These are phyloP conservation scores for Sutorius eximius DNA, from an alignment of 1,284 basidiomycete genomes.

Conservation along the genomic window DNA sequence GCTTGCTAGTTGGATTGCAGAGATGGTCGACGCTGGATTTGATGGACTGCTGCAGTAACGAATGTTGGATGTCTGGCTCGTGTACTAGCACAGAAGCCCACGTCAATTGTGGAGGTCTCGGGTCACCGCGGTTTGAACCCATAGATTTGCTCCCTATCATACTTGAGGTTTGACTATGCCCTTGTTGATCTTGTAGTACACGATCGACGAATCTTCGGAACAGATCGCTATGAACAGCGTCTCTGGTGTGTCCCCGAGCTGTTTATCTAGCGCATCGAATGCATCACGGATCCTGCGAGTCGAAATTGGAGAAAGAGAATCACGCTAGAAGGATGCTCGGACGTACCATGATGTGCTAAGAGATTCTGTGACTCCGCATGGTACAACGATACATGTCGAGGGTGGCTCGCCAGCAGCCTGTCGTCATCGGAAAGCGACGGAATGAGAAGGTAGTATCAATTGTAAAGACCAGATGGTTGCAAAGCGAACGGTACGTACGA, in stretches of 20 bases:
- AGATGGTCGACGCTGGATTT: conserved; percentile 68
- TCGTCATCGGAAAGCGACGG: neutral
- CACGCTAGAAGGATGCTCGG: conserved; percentile 12
- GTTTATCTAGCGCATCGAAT: conserved; percentile 46
- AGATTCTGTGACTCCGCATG: conserved; percentile 65
- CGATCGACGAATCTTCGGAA: conserved; percentile 74
- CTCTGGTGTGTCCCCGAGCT: conserved; percentile 27
- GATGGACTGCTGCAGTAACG: conserved; percentile 30
- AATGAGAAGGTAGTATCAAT: neutral
- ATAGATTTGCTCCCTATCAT: conserved; percentile 26
- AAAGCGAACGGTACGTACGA: conserved; percentile 40
- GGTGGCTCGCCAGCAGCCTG: conserved; percentile 24
- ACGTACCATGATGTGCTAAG: conserved; percentile 52
- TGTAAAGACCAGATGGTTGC: neutral
- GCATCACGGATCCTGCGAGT: conserved; percentile 53
- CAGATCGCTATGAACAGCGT: conserved; percentile 70
- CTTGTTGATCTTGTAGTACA: conserved; percentile 76
- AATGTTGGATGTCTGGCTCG: neutral
- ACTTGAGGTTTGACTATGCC: conserved; percentile 74
- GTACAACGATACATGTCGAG: conserved; percentile 52
- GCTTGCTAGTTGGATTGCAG: conserved; percentile 72
- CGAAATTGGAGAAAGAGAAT: conserved; percentile 30
- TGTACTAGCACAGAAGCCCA: conserved; percentile 2
- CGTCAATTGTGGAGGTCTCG: neutral
- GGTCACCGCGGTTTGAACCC: neutral